Evolutionary conservation across 208 protist species (phyloP).

Genomic region (Balamuthia mandrillaris): DNA sequence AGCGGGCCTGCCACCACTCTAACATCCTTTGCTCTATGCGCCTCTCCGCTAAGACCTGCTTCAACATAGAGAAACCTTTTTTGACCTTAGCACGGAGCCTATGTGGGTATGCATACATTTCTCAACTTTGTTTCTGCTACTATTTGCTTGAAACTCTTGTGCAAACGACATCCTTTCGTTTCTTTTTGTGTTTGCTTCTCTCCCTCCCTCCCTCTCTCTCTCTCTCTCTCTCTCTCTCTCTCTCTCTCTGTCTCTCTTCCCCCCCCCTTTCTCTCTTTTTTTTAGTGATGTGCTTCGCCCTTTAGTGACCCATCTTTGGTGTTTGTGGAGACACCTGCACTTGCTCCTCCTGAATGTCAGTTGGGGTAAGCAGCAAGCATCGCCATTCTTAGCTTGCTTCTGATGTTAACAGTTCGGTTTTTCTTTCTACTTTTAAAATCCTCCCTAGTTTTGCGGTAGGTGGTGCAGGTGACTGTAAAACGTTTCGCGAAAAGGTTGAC

Average conservation of each 20-base stretch:
- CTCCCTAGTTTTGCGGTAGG: background rate
- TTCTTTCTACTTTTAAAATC: background rate
- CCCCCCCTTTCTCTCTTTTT: background rate
- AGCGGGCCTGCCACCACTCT: no score
- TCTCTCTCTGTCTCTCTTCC: no score
- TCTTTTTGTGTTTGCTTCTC: no score
- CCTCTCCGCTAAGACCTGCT: background rate
- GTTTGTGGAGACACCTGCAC: background rate
- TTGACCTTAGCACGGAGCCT: background rate
- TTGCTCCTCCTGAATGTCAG: background rate
- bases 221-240: no score
- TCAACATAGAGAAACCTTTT: slow-evolving; percentile 3
- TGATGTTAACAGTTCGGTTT: no score
- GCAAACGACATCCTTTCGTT: no score
- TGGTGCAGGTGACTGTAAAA: background rate
- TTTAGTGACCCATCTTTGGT: background rate
- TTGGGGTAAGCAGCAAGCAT: background rate
- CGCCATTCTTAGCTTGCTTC: no score
- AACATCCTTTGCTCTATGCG: no score
- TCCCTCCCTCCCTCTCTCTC: no score
- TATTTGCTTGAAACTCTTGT: no score
- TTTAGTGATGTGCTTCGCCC: background rate
- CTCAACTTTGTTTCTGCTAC: no score
- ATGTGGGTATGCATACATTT: background rate
- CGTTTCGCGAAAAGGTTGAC: background rate